These are phyloP conservation scores for Uncinocarpus reesii DNA, from an alignment of 2,329 filamentous ascomycete genomes.

Conservation along the genomic window DNA sequence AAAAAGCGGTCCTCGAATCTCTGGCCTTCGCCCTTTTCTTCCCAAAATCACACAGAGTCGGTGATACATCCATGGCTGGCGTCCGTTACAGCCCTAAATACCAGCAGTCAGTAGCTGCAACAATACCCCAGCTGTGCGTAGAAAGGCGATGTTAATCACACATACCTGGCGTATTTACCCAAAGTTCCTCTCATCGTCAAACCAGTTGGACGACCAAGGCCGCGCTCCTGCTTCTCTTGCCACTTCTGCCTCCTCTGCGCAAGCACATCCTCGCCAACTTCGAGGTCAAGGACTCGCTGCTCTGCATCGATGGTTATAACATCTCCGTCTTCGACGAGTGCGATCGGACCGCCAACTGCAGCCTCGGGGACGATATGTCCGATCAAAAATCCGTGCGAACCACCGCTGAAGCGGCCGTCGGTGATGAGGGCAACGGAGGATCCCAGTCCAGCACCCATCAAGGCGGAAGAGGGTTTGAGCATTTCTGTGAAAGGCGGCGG, in stretches of 20 bases:
- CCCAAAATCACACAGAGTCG: conserved; percentile 22
- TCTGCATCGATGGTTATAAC: conserved; percentile 77
- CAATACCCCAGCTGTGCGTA: neutral
- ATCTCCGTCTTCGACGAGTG: conserved; percentile 70
- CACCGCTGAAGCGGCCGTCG: conserved; percentile 72
- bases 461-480: conserved; percentile 60
- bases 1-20: neutral
- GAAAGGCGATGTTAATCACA: conserved; percentile 6
- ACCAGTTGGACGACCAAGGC: conserved; percentile 41
- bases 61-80: conserved; percentile 42
- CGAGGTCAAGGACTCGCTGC: conserved; percentile 24
- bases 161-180: conserved; percentile 54
- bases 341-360: conserved; percentile 78
- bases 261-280: conserved; percentile 48
- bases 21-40: neutral
- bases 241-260: conserved; percentile 48
- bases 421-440: conserved; percentile 62
- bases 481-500: conserved; percentile 50
- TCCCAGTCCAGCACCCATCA: conserved; percentile 63
- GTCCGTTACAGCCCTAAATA: conserved; percentile 33
- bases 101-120: neutral
- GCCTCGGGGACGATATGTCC: conserved; percentile 70
- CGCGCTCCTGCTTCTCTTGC: conserved; percentile 39
- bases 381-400: conserved; percentile 37
- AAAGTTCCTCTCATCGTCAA: conserved; percentile 54